Conservation (phyloP, 2,329 filamentous ascomycete genomes). For the Lithohypha guttulata region DNA sequence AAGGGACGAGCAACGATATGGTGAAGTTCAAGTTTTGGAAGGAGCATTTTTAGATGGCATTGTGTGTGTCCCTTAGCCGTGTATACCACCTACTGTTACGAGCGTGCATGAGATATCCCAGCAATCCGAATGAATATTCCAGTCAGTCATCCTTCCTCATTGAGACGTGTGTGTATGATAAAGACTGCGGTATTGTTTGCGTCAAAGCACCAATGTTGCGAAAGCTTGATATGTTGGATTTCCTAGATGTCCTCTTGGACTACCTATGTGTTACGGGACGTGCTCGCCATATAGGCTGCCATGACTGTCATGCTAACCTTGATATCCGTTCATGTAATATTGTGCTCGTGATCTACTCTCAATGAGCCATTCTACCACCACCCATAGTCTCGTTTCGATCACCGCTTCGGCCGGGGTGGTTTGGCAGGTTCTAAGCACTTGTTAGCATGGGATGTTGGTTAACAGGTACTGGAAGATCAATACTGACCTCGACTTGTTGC, state of each 20-base stretch:
- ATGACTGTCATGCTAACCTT: too few species aligned
- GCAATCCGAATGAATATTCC: too few species aligned
- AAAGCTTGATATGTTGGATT: too few species aligned
- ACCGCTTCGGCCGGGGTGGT: slow-evolving; percentile 14
- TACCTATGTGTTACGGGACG: too few species aligned
- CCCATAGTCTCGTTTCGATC: slow-evolving; percentile 20
- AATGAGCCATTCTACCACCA: slow-evolving; percentile 19
- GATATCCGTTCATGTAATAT: too few species aligned
- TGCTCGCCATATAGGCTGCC: too few species aligned
- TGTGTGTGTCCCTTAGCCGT: background rate
- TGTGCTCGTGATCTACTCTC: background rate
- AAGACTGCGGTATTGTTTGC: too few species aligned
- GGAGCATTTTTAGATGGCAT: slow-evolving; percentile 53
- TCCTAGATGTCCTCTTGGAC: too few species aligned
- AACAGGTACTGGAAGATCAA: background rate
- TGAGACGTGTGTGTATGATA: too few species aligned
- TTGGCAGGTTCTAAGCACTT: slow-evolving; percentile 5
- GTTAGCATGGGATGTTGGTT: background rate
- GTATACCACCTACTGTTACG: slow-evolving; percentile 1
- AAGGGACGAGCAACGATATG: slow-evolving; percentile 59
- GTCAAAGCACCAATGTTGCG: too few species aligned
- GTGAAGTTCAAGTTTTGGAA: slow-evolving; percentile 98
- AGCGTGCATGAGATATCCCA: slow-evolving; percentile 1
- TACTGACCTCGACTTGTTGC: slow-evolving; percentile 49
- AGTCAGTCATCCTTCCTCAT: too few species aligned